A percentile compares a stretch with the other conserved stretches of the same genome.
phyloP scores from a whole-genome alignment of 257 asterid species.

The Fraxinus quadrangulata region DNA sequence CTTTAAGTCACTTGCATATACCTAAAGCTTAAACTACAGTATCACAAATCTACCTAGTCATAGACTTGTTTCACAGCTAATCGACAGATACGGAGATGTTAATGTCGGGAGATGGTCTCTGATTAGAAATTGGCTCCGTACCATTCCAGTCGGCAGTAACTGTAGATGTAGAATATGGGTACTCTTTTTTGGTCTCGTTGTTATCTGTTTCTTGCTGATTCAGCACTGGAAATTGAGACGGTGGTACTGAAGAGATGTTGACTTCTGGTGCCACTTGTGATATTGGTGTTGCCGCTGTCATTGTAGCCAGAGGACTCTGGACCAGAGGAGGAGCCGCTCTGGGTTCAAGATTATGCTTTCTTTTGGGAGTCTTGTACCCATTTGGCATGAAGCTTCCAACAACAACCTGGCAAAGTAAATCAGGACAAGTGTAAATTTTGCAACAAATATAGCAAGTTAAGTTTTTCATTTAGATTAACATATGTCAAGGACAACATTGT shows the following conservation, averaged over 20 bases:
- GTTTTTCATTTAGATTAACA: background rate
- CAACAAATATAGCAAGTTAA: background rate
- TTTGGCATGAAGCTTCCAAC: slow-evolving; percentile 78
- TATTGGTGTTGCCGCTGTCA: slow-evolving; percentile 55
- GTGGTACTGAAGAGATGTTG: slow-evolving; percentile 31
- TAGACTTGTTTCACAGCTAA: slow-evolving; percentile 38
- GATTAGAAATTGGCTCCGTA: slow-evolving; percentile 47
- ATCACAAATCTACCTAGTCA: slow-evolving; percentile 25
- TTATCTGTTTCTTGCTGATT: slow-evolving; percentile 51
- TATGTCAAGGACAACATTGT: background rate
- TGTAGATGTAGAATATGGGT: slow-evolving; percentile 53
- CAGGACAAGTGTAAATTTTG: background rate
- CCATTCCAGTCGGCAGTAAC: slow-evolving; percentile 63
- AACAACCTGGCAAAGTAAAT: slow-evolving; percentile 52
- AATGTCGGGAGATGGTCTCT: slow-evolving; percentile 74
- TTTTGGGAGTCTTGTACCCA: slow-evolving; percentile 43
- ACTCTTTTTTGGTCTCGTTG: slow-evolving; percentile 48
- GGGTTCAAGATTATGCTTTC: slow-evolving; percentile 43
- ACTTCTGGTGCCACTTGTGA: slow-evolving; percentile 59
- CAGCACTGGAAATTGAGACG: slow-evolving; percentile 47
- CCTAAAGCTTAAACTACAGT: slow-evolving; percentile 30
- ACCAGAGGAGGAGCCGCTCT: slow-evolving; percentile 35
- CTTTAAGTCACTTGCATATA: slow-evolving; percentile 23
- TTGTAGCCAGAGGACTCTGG: slow-evolving; percentile 46
- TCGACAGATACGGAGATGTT: slow-evolving; percentile 61